phyloP scores from a whole-genome alignment of 2,329 filamentous ascomycete species.

The Calonectria henricotiae region DNA sequence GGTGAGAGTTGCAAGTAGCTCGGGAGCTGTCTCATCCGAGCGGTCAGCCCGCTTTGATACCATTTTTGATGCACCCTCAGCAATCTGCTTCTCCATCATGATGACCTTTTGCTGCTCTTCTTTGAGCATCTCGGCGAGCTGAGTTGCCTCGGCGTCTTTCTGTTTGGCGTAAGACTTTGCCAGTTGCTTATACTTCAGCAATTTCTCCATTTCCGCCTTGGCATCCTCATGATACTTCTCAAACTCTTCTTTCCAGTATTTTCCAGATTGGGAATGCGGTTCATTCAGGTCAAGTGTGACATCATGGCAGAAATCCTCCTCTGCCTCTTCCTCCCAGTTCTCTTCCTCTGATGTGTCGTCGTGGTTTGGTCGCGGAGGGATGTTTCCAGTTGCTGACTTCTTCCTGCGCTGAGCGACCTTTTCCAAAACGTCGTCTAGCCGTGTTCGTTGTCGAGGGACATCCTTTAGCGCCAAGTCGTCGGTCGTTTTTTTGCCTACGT shows the following conservation, averaged over 20 bases:
- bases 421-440: conserved; percentile 65
- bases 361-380: conserved; percentile 33
- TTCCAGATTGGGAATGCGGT: conserved; percentile 82
- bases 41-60: conserved; percentile 54
- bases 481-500: conserved; percentile 65
- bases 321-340: conserved; percentile 69
- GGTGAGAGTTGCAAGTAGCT: conserved; percentile 69
- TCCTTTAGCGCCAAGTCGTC: conserved; percentile 57
- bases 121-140: conserved; percentile 76
- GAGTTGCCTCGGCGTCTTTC: conserved; percentile 81
- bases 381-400: conserved; percentile 35
- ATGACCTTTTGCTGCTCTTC: conserved; percentile 79
- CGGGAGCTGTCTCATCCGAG: conserved; percentile 63
- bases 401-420: conserved; percentile 43
- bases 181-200: conserved; percentile 85
- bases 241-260: conserved; percentile 86
- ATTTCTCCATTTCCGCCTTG: conserved; percentile 81
- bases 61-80: conserved; percentile 74
- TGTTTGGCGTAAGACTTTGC: conserved; percentile 85
- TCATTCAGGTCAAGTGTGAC: conserved; percentile 81
- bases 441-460: conserved; percentile 58
- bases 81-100: conserved; percentile 75
- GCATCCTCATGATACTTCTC: conserved; percentile 82
- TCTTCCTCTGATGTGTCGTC: conserved; percentile 61
- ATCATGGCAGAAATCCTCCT: conserved; percentile 68